Evolutionary conservation across 306 rosid genomes (phyloP).

Genomic region (Pterocarpus santalinus): DNA sequence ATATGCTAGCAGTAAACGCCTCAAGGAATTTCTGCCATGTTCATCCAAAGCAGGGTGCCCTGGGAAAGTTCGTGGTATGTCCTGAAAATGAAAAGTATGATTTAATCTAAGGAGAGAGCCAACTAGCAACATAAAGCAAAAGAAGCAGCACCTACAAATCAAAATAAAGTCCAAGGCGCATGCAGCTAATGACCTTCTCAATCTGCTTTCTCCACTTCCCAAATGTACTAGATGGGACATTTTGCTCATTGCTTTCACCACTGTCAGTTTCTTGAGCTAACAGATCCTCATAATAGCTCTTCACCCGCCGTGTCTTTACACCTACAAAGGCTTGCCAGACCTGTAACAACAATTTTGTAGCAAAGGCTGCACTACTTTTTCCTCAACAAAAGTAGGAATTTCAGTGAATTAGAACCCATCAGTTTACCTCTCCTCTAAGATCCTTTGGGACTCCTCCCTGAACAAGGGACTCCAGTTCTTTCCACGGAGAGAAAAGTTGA

Average conservation of each 20-base stretch:
- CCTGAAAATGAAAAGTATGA: constrained; percentile 64
- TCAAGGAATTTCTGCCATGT: constrained; percentile 83
- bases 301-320: constrained; percentile 80
- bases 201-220: constrained; percentile 95
- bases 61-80: constrained; percentile 96
- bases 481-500: constrained; percentile 64
- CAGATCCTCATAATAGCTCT: constrained; percentile 78
- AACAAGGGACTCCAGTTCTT: constrained; percentile 85
- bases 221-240: constrained; percentile 61
- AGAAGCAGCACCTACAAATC: constrained; percentile 90
- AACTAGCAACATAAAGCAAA: constrained; percentile 64
- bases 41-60: constrained; percentile 97
- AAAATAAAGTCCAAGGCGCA: constrained; percentile 89
- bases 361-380: constrained; percentile 43
- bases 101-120: constrained; percentile 66
- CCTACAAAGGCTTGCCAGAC: constrained; percentile 99
- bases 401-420: constrained; percentile 40
- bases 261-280: constrained; percentile 66
- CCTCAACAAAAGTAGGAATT: constrained; percentile 42
- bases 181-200: constrained; percentile 99
- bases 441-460: constrained; percentile 94
- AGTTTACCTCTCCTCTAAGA: constrained; percentile 93
- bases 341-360: constrained; percentile 72
- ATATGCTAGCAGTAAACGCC: constrained; percentile 92
- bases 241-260: constrained; percentile 57